A percentile compares a stretch with the other conserved stretches of the same genome.
Conservation (phyloP, 106 monocot species). For the Dioscorea alata region DNA sequence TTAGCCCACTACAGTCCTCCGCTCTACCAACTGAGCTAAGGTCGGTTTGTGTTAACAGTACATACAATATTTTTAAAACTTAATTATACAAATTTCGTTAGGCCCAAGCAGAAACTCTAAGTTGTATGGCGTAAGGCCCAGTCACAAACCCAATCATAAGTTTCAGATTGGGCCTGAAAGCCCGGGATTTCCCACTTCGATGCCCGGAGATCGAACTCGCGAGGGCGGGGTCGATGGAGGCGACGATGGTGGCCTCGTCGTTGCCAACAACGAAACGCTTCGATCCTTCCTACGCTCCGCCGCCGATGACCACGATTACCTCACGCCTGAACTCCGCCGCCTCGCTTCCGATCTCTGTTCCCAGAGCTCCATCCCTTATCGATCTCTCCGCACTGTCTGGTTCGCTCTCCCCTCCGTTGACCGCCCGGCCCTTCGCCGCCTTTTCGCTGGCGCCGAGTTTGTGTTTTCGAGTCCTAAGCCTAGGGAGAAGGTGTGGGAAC, state of each 20-base stretch:
- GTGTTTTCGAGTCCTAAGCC: slow-evolving; percentile 58
- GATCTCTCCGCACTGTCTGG: slow-evolving; percentile 56
- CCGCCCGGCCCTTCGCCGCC: slow-evolving; percentile 50
- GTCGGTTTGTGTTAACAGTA: slow-evolving; percentile 38
- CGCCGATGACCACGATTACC: slow-evolving; percentile 5
- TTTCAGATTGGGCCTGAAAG: too few relatives aligned
- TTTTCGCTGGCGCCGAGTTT: slow-evolving; percentile 51
- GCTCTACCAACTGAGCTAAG: slow-evolving; percentile 99
- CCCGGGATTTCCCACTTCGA: neutral
- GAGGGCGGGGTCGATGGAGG: too few relatives aligned
- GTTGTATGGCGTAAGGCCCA: too few relatives aligned
- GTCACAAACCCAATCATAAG: too few relatives aligned
- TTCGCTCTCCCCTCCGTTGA: slow-evolving; percentile 25
- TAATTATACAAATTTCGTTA: too few relatives aligned
- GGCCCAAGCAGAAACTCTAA: too few relatives aligned
- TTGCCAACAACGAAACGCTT: slow-evolving; percentile 44
- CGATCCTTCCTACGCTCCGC: slow-evolving; percentile 54
- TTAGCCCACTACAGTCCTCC: slow-evolving; percentile 99
- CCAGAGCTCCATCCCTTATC: slow-evolving; percentile 33
- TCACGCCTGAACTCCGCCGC: slow-evolving; percentile 37
- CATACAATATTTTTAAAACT: too few relatives aligned
- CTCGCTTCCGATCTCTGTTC: slow-evolving; percentile 38
- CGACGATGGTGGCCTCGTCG: slow-evolving; percentile 27
- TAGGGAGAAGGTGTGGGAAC: slow-evolving; percentile 41
- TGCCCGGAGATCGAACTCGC: slow-evolving; percentile 7